phyloP scores from a whole-genome alignment of 2,329 filamentous ascomycete genomes.

The Monilinia fructicola region DNA sequence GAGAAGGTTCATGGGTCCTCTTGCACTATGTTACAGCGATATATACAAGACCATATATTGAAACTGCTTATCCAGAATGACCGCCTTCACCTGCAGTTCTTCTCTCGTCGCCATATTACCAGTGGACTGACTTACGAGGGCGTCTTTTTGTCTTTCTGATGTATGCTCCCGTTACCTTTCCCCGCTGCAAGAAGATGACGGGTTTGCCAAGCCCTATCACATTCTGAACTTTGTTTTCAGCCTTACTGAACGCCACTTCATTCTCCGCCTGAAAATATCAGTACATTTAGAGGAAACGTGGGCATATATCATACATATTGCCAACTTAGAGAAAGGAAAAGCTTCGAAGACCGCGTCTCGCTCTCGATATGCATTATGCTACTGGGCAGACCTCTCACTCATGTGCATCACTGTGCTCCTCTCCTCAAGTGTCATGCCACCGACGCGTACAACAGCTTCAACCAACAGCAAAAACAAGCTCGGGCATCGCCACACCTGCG shows the following conservation, averaged over 20 bases:
- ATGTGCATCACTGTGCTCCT: not conserved
- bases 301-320: too few species aligned
- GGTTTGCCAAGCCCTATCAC: not conserved
- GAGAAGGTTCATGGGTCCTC: not conserved
- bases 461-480: constrained; percentile 1
- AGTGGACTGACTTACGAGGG: not conserved
- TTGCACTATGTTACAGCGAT: not conserved
- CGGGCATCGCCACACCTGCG: not conserved
- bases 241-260: too few species aligned
- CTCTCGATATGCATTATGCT: not conserved
- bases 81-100: not conserved
- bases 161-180: not conserved
- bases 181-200: not conserved
- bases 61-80: not conserved
- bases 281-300: not conserved
- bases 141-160: not conserved
- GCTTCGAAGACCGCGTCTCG: not conserved
- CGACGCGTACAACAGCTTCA: not conserved
- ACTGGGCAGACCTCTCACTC: not conserved
- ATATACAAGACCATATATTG: not conserved
- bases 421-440: not conserved
- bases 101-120: not conserved
- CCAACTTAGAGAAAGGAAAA: not conserved
- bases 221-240: too few species aligned
- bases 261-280: not conserved